Base-by-base conservation (phyloP, 2,329 filamentous ascomycete species). In the Cadophora sp. region DNA sequence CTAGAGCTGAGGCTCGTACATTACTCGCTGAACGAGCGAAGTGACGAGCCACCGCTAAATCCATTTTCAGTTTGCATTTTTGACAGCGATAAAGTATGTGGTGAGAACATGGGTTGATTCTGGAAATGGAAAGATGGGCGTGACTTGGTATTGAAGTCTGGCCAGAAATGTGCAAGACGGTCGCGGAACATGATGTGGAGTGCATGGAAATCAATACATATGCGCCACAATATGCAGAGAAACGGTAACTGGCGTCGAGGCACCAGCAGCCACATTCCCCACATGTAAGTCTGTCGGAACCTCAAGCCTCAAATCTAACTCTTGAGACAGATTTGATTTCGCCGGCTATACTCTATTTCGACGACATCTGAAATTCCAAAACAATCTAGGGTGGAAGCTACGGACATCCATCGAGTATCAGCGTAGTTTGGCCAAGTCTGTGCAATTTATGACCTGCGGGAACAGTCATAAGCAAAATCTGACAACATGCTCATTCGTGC, bases 401-500 rank as follows among this genome's bases (percentile, higher is more conserved):
- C 26, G 11, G 12, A 27, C 12, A 11, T 53, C 50, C 5, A 27
- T 27, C 27, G 24, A 53, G 4, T 24, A 53, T 37, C 34, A 37
- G 14, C 34, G 34, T 8, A 37, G 8, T 11, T 37, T 11, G 9
- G 34, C 9, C 2, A 37, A 4, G 34, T 37, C 34, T 37, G 34
- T 12, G 34, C 34, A 37, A 12, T 2, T 37, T 37, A 37, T 9
- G 34, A 4, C 31, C 31, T 34, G 7, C 34, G 2, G 34, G 34
- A 11, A 37, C 34, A 37, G 34, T 37, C 24, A 22, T 53, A 24
- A 53, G 50, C 24, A 53, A 6, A 53, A 27, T 53, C 24, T 53
- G 50, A 53, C 24, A 53, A 53, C 50, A 53, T 53, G 50, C 50
- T 53, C 50, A 53, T 53, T 53, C 50, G 50, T 27, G 24, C 50